phyloP scores from a whole-genome alignment of 2,329 filamentous ascomycete genomes.

The Blastomyces silverae region DNA sequence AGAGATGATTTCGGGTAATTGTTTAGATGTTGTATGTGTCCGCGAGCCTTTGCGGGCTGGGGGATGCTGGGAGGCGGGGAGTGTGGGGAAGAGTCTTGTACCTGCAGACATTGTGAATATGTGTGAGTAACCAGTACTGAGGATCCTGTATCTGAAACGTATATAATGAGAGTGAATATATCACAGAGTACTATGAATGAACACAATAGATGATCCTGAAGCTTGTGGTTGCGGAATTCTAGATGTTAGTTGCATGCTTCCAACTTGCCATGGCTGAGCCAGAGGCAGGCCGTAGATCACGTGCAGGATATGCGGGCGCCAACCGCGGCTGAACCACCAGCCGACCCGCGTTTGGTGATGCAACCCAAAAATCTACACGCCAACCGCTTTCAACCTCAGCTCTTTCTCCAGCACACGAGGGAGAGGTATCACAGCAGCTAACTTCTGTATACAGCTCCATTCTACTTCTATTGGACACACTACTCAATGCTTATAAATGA shows the following conservation, averaged over 20 bases:
- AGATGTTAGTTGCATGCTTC: background rate
- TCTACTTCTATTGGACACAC: background rate
- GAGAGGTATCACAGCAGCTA: background rate
- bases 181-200: background rate
- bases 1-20: background rate
- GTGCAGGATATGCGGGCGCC: background rate
- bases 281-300: background rate
- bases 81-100: background rate
- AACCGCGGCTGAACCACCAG: background rate
- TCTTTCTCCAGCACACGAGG: background rate
- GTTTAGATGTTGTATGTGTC: background rate
- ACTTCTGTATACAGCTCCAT: background rate
- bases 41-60: background rate
- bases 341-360: background rate
- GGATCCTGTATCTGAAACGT: too few species aligned
- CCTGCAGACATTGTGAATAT: conserved; percentile 10
- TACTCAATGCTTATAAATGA: background rate
- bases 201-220: background rate
- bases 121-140: too few species aligned
- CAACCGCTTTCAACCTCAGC: background rate
- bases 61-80: background rate
- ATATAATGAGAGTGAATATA: background rate
- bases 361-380: background rate
- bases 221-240: background rate
- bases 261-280: background rate